A percentile compares a stretch with the other conserved stretches of the same genome.
These are phyloP conservation scores for Smittium culicis DNA, from an alignment of 371 early-diverging fungal species.

Conservation along the genomic window DNA sequence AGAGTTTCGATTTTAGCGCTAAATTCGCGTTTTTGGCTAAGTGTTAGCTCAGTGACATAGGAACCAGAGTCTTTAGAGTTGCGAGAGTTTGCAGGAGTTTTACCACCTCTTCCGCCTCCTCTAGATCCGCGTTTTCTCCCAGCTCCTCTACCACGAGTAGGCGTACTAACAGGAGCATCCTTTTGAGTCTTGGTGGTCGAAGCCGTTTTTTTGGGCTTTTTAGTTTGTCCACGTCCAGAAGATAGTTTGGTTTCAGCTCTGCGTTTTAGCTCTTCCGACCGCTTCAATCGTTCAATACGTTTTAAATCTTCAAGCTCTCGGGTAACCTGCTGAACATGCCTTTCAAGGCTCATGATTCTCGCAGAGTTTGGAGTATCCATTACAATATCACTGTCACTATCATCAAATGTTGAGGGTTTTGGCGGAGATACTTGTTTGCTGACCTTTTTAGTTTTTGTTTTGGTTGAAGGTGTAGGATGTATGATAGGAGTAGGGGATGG, in stretches of 20 bases:
- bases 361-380: slow-evolving; percentile 7
- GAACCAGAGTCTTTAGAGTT: background rate
- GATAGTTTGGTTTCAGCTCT: background rate
- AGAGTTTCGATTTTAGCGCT: slow-evolving; percentile 67
- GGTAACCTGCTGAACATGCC: slow-evolving; percentile 46
- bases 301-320: slow-evolving; percentile 51
- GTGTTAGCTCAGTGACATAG: slow-evolving; percentile 41
- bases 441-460: slow-evolving; percentile 31
- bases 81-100: background rate
- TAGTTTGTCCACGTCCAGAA: background rate
- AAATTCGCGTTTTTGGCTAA: slow-evolving; percentile 80
- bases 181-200: no score
- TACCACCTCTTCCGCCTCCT: slow-evolving; percentile 12
- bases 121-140: slow-evolving; percentile 23
- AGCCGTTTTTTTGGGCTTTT: slow-evolving; percentile 13
- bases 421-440: slow-evolving; percentile 16
- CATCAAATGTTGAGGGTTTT: slow-evolving; percentile 11
- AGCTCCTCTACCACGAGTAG: slow-evolving; percentile 21
- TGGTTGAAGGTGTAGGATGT: slow-evolving; percentile 23
- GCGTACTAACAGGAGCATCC: slow-evolving; percentile 17
- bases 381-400: no score
- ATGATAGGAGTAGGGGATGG: slow-evolving; percentile 15
- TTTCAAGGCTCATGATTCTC: slow-evolving; percentile 49
- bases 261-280: slow-evolving; percentile 11
- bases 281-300: slow-evolving; percentile 22